phyloP scores from a whole-genome alignment of 768 basidiomycete genomes.

The Multifurca ochricompacta region DNA sequence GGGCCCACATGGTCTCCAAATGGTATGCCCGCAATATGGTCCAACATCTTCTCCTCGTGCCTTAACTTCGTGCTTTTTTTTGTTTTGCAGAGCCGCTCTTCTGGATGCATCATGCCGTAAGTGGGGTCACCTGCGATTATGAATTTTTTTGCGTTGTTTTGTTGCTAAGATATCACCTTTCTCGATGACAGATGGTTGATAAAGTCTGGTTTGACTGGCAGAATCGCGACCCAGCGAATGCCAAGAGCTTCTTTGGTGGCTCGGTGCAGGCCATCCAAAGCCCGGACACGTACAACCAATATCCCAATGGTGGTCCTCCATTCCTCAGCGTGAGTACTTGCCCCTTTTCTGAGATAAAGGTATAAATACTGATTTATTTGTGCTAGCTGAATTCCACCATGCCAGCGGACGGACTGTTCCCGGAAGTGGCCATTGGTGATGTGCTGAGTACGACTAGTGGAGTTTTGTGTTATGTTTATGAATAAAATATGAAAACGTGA shows the following conservation, averaged over 20 bases:
- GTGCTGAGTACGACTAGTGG: slow-evolving; percentile 29
- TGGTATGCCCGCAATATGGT: slow-evolving; percentile 19
- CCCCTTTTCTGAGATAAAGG: neutral
- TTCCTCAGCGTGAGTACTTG: slow-evolving; percentile 21
- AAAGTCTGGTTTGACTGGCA: slow-evolving; percentile 35
- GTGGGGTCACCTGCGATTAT: neutral
- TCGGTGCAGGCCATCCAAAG: slow-evolving; percentile 26
- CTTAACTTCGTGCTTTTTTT: neutral
- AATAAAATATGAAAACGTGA: too few species aligned
- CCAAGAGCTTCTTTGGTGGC: slow-evolving; percentile 28
- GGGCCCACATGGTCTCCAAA: slow-evolving; percentile 30
- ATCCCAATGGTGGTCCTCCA: slow-evolving; percentile 25
- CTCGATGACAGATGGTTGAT: slow-evolving; percentile 29
- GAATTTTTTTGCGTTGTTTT: neutral
- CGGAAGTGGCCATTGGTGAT: slow-evolving; percentile 23
- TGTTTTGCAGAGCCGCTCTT: slow-evolving; percentile 29
- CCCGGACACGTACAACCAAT: slow-evolving; percentile 21
- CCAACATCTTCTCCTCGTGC: neutral
- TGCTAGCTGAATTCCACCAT: slow-evolving; percentile 26
- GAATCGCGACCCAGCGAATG: slow-evolving; percentile 22
- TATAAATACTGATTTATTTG: neutral
- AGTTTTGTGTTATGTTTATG: slow-evolving; percentile 32
- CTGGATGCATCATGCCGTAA: slow-evolving; percentile 31
- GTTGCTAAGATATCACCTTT: neutral
- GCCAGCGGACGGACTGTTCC: slow-evolving; percentile 26